phyloP scores from a whole-genome alignment of 139 green algal species.

The Deuterostichococcus epilithicus region DNA sequence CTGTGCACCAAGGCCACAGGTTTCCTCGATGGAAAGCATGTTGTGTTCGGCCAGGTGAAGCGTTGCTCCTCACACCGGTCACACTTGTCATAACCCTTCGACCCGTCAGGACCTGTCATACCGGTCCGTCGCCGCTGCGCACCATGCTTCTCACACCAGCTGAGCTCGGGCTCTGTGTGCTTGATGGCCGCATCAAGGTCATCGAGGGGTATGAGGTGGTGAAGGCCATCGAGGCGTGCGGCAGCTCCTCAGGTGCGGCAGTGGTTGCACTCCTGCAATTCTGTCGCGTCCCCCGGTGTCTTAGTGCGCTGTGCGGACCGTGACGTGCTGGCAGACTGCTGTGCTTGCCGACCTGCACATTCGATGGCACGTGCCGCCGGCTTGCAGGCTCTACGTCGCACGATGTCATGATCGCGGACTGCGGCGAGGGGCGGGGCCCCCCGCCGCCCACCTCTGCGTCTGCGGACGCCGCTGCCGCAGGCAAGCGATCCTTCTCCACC shows the following conservation, averaged over 20 bases:
- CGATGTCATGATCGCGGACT: slow-evolving; percentile 62
- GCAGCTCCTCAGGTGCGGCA: slow-evolving; percentile 41
- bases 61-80: not conserved
- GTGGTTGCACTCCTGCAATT: not conserved
- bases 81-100: not conserved
- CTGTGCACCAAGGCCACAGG: slow-evolving; percentile 61
- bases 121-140: not conserved
- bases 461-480: not conserved
- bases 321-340: not conserved
- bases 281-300: not conserved
- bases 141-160: no score
- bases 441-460: not conserved
- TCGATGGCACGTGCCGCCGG: slow-evolving; percentile 6
- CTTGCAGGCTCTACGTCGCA: slow-evolving; percentile 62
- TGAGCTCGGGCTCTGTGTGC: not conserved
- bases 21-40: slow-evolving; percentile 79
- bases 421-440: slow-evolving; percentile 15
- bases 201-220: slow-evolving; percentile 69
- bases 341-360: not conserved
- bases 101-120: not conserved
- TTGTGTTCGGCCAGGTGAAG: slow-evolving; percentile 76
- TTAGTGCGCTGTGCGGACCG: no score
- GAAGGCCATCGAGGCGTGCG: slow-evolving; percentile 77
- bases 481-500: not conserved
- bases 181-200: slow-evolving; percentile 28